These are phyloP conservation scores for Begonia loranthoides DNA, from an alignment of 306 rosid species.

Conservation along the genomic window DNA sequence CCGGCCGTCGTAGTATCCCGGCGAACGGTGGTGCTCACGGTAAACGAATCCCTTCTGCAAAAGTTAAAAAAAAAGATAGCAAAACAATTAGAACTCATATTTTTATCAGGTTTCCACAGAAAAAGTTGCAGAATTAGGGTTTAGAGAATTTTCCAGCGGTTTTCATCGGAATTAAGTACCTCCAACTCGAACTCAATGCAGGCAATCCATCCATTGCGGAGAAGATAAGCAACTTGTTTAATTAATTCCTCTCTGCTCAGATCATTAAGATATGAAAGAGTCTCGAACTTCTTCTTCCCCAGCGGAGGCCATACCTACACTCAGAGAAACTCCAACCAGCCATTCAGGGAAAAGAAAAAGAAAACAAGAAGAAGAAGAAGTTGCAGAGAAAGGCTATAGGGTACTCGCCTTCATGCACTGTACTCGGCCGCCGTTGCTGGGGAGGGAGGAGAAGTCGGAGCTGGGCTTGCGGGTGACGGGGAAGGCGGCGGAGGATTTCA, in stretches of 20 bases:
- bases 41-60: constrained; percentile 21
- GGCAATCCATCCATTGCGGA: constrained; percentile 47
- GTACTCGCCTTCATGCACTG: constrained; percentile 46
- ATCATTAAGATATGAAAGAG: constrained; percentile 71
- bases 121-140: too few relatives aligned
- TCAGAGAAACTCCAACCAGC: neutral
- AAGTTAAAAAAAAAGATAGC: neutral
- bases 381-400: neutral
- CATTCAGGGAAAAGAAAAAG: neutral
- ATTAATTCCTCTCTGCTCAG: neutral
- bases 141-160: neutral
- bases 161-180: constrained; percentile 12
- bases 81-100: neutral
- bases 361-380: neutral
- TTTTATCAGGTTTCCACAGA: too few relatives aligned
- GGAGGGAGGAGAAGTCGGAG: constrained; percentile 54
- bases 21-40: constrained; percentile 50
- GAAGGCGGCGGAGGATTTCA: constrained; percentile 44
- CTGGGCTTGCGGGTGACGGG: constrained; percentile 45
- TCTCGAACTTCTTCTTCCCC: constrained; percentile 61
- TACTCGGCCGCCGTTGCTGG: constrained; percentile 65
- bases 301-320: constrained; percentile 71
- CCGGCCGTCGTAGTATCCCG: constrained; percentile 84
- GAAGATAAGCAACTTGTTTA: constrained; percentile 53
- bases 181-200: constrained; percentile 58